phyloP scores from a whole-genome alignment of 176 grass and related monocot genomes.

The Carex scoparia region DNA sequence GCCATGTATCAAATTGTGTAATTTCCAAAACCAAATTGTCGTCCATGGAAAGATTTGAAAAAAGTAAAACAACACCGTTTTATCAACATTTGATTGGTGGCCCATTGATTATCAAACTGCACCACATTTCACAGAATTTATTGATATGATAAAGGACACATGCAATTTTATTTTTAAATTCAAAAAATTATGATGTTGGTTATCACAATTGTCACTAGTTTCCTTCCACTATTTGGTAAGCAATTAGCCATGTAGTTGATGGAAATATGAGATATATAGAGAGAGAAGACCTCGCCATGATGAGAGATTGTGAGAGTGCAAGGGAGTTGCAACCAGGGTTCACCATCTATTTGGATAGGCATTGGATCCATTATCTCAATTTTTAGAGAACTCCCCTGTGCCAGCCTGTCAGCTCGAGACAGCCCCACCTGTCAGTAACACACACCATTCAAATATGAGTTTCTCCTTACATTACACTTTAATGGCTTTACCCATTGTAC shows the following conservation, averaged over 20 bases:
- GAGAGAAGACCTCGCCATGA: conserved; percentile 51
- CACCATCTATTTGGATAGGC: conserved; percentile 90
- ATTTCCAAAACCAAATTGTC: neutral
- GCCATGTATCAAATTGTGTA: neutral
- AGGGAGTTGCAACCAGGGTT: conserved; percentile 73
- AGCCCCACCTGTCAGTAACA: conserved; percentile 57
- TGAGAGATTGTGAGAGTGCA: conserved; percentile 78
- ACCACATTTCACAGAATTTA: neutral
- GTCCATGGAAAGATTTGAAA: neutral
- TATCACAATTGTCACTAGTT: neutral
- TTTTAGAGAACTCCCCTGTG: conserved; percentile 68
- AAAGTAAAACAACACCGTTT: neutral
- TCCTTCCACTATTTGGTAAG: neutral
- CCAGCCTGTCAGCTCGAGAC: conserved; percentile 65
- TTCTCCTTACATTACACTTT: neutral
- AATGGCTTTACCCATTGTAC: neutral
- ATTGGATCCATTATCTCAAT: conserved; percentile 50
- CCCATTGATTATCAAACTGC: neutral
- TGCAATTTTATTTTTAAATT: neutral
- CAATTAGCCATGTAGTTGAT: neutral
- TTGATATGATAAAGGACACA: neutral
- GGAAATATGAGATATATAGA: neutral
- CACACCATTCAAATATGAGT: conserved; percentile 3
- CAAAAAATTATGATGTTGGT: neutral
- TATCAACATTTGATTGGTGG: neutral